A percentile compares a stretch with the other conserved stretches of the same genome.
Evolutionary conservation across 1,139 yeast genomes (phyloP).

Genomic region (Kodamaea fungicola): DNA sequence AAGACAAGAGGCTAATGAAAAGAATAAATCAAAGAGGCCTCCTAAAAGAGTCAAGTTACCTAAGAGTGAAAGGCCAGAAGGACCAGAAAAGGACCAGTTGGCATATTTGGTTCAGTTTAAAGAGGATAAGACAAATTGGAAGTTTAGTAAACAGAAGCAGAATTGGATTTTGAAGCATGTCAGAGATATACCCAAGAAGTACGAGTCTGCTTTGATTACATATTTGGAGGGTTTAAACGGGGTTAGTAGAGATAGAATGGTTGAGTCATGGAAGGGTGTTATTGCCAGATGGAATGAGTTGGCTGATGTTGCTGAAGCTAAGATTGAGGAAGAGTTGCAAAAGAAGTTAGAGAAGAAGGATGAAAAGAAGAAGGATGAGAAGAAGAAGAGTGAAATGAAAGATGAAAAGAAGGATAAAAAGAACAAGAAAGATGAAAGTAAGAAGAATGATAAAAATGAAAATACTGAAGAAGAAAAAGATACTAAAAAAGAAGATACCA

Average conservation of each 20-base stretch:
- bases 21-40: slow-evolving; percentile 42
- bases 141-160: slow-evolving; percentile 90
- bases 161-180: slow-evolving; percentile 84
- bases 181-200: slow-evolving; percentile 51
- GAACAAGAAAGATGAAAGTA: slow-evolving; percentile 11
- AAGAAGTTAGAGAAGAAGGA: slow-evolving; percentile 13
- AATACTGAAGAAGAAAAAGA: slow-evolving; percentile 10
- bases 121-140: slow-evolving; percentile 68
- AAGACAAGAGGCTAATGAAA: slow-evolving; percentile 25
- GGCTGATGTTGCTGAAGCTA: slow-evolving; percentile 39
- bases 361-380: slow-evolving; percentile 12
- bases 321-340: slow-evolving; percentile 34
- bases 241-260: slow-evolving; percentile 59
- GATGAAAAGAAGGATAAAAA: slow-evolving; percentile 14
- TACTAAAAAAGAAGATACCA: slow-evolving; percentile 6
- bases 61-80: slow-evolving; percentile 67
- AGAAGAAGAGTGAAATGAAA: slow-evolving; percentile 9
- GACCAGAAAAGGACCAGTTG: slow-evolving; percentile 80
- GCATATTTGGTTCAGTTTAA: slow-evolving; percentile 67
- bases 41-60: slow-evolving; percentile 77
- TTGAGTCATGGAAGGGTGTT: slow-evolving; percentile 47
- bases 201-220: slow-evolving; percentile 49
- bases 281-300: slow-evolving; percentile 56
- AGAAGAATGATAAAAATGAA: slow-evolving; percentile 9
- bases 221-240: slow-evolving; percentile 76